Evolutionary conservation across 108 stramenopile genomes (phyloP), one percentile per base, ranked within the genome.

Genomic region (Nitzschia sp.): DNA sequence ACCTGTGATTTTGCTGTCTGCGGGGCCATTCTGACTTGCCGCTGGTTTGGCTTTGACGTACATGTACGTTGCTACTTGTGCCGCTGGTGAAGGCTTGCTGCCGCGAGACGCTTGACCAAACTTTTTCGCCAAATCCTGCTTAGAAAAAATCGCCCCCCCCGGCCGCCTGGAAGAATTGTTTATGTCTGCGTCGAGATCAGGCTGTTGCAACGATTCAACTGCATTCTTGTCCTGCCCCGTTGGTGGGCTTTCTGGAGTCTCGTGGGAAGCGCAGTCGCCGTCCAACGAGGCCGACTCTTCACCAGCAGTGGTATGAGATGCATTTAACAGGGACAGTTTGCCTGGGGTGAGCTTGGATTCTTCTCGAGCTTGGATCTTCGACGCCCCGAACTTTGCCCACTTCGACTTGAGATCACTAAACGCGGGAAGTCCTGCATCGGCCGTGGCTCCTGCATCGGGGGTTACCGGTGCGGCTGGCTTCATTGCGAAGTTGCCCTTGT

Each of bases 391-490:
- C 29, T 72, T 55, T 24, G 62, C 54, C 71, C 71, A 72, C 34
- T 64, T 64, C 25, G 71, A 72, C 32, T 58, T 64, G 30, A 72
- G 58, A 49, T 72, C 71, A 55, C 62, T 54, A 46, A 72, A 72
- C 15, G 71, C 63, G 3, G 60, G 38, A 1, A 49, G 24, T 3
- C 34, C 35, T 6, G 68, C 17, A 6, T 62, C 61, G n/a, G 33
- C 34, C 11, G 54, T 51, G 15, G 15, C 49, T 19, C 3, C 21
- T 6, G 1, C 32, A 0, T 17, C 47, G 18, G 25, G 46, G 51
- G 25, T 51, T 31, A 21, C 48, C 5, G 25, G 9, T 21, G 61
- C 35, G 36, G 38, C 38, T 42, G n/a, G n/a, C n/a, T n/a, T n/a
- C n/a, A n/a, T n/a, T n/a, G n/a, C n/a, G n/a, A n/a, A n/a, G n/a